Evolutionary conservation across 164 flowering plant species (phyloP).

Genomic region (Tetracentron sinense): DNA sequence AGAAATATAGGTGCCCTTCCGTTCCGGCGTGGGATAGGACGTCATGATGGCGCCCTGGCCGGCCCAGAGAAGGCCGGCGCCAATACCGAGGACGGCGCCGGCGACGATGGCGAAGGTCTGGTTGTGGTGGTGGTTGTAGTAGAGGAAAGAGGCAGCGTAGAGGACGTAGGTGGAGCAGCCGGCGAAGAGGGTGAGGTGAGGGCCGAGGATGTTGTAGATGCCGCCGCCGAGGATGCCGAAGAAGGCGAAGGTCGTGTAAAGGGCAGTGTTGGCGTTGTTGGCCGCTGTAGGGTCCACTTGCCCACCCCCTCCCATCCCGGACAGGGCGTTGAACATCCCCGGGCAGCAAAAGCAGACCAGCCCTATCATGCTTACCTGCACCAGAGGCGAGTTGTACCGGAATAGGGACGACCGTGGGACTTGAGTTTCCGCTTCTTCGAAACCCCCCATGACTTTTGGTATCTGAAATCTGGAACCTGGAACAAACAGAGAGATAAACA

Average conservation of each 20-base stretch:
- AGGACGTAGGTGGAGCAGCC: constrained; percentile 81
- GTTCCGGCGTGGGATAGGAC: constrained; percentile 60
- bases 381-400: constrained; percentile 79
- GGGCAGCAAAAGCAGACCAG: constrained; percentile 97
- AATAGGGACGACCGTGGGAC: constrained; percentile 19
- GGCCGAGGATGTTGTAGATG: constrained; percentile 78
- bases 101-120: constrained; percentile 68
- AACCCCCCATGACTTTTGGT: constrained; percentile 8
- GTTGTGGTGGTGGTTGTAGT: constrained; percentile 66
- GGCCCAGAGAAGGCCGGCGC: constrained; percentile 94
- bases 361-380: constrained; percentile 69
- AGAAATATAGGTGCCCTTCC: constrained; percentile 77
- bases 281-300: constrained; percentile 78
- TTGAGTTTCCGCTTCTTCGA: constrained; percentile 22
- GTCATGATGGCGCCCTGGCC: constrained; percentile 96
- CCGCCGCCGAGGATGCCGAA: constrained; percentile 91
- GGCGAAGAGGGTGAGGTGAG: constrained; percentile 47
- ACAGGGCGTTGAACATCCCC: constrained; percentile 93
- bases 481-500: background rate
- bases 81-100: constrained; percentile 78
- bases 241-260: constrained; percentile 82
- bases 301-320: constrained; percentile 99
- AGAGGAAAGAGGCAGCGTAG: constrained; percentile 76
- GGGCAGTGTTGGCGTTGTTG: constrained; percentile 91
- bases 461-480: background rate